Percentiles rank a stretch among this genome's conserved stretches.
Conservation (phyloP, 2,329 filamentous ascomycete species). For the Trichoderma sp. region DNA sequence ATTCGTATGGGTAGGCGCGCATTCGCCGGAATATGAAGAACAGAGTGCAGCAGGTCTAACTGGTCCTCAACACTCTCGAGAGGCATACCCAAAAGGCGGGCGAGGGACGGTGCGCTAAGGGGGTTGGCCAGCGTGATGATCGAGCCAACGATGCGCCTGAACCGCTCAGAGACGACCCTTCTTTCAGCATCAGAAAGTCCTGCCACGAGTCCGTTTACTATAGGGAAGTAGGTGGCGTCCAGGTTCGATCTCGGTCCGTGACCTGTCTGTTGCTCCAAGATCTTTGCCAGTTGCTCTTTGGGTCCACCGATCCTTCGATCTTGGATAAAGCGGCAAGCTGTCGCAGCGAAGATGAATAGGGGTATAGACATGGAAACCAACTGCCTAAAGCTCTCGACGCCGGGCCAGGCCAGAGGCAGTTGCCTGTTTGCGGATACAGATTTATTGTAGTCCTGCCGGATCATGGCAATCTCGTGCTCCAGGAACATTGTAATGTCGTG, state of each 20-base stretch:
- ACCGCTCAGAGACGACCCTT: conserved; percentile 27
- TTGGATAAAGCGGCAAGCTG: conserved; percentile 38
- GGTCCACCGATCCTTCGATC: conserved; percentile 31
- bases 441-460: not conserved
- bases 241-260: conserved; percentile 27
- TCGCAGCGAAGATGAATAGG: conserved; percentile 44
- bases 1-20: conserved; percentile 35
- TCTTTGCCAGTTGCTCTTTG: conserved; percentile 31
- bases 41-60: conserved; percentile 40
- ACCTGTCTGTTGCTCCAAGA: conserved; percentile 32
- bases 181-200: not conserved
- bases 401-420: conserved; percentile 27
- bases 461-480: not conserved
- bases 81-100: conserved; percentile 35
- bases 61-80: conserved; percentile 29
- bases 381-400: not conserved
- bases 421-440: not conserved
- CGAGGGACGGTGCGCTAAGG: conserved; percentile 36
- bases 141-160: conserved; percentile 36
- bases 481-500: not conserved
- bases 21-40: conserved; percentile 38
- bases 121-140: conserved; percentile 39
- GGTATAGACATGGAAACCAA: conserved; percentile 38
- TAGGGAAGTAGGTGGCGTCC: conserved; percentile 30
- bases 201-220: conserved; percentile 27